Percentiles rank a stretch among this genome's conserved stretches.
These are phyloP conservation scores for Coniophora puteana DNA, from an alignment of 1,284 basidiomycete genomes.

Conservation along the genomic window DNA sequence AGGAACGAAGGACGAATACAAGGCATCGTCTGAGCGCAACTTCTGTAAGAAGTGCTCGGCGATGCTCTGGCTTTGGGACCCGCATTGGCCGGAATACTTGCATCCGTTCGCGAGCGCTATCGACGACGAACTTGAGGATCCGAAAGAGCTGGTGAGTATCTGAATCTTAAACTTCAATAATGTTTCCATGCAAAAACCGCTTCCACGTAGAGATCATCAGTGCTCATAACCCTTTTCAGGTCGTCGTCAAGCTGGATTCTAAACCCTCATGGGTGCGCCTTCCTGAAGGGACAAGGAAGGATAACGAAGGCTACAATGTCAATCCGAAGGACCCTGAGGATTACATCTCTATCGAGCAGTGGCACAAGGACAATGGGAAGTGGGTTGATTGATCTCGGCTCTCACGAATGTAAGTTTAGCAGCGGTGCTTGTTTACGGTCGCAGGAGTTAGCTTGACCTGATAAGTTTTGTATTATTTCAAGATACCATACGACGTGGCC, in stretches of 20 bases:
- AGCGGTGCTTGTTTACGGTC: too few species aligned
- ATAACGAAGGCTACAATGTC: conserved; percentile 37
- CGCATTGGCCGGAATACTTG: conserved; percentile 50
- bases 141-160: conserved; percentile 44
- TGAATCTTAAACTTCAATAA: not conserved
- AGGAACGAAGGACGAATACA: conserved; percentile 42
- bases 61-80: conserved; percentile 61
- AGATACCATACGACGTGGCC: too few species aligned
- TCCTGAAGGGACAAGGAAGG: conserved; percentile 50
- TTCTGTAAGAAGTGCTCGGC: conserved; percentile 57
- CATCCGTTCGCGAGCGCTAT: conserved; percentile 63
- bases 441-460: too few species aligned
- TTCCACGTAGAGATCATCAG: not conserved
- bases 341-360: conserved; percentile 51
- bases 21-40: conserved; percentile 48
- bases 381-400: conserved; percentile 38
- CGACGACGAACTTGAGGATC: conserved; percentile 42
- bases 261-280: conserved; percentile 57
- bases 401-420: too few species aligned
- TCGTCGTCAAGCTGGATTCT: conserved; percentile 40
- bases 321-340: too few species aligned
- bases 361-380: conserved; percentile 50
- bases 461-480: too few species aligned
- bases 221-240: conserved; percentile 34
- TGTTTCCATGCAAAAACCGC: not conserved